Evolutionary conservation across 306 rosid species (phyloP), one percentile per base, ranked within the genome.

Genomic region (Lathyrus aphaca): DNA sequence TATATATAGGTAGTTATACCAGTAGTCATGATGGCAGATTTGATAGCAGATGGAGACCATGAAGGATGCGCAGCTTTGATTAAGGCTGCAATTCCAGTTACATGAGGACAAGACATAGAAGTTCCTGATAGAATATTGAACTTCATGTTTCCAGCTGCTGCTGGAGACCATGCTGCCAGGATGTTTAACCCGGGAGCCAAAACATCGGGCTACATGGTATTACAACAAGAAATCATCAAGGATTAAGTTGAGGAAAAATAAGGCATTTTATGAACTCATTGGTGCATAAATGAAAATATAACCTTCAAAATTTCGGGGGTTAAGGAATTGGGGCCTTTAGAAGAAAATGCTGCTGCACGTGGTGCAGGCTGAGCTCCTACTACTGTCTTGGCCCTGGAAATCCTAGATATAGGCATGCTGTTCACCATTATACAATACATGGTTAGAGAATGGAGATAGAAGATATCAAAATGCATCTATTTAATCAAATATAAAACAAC

Each of bases 81-180:
- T 74, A 89, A 82, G 40, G 89, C 16, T 23, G 96, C 92, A 44
- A 89, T 89, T 74, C 96, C 96, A n/a, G 96, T 81, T 62, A 83
- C 84, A 82, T 89, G 96, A 49, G 96, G 96, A 82, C 96, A 89
- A 55, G 96, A 72, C 96, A 89, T 89, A 58, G 96, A 89, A 66
- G 96, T 89, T 60, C 96, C 92, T 30, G 92, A 89, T 40, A 76
- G 74, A 64, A 89, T 80, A 81, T 87, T 87, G 77, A 81, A 89
- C 61, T 68, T 81, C 73, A 56, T 66, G 65, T 68, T 66, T 57
- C 74, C 86, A 25, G 72, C 82, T 72, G 78, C 76, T 23, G 87
- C 89, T 3, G 96, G 96, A 57, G 96, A 87, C 96, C 96, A 89
- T 49, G 96, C 89, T 25, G 96, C 92, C 0, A 89, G 86, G 73